Evolutionary conservation across 2,329 filamentous ascomycete genomes (phyloP).

Genomic region (Nemania diffusa): DNA sequence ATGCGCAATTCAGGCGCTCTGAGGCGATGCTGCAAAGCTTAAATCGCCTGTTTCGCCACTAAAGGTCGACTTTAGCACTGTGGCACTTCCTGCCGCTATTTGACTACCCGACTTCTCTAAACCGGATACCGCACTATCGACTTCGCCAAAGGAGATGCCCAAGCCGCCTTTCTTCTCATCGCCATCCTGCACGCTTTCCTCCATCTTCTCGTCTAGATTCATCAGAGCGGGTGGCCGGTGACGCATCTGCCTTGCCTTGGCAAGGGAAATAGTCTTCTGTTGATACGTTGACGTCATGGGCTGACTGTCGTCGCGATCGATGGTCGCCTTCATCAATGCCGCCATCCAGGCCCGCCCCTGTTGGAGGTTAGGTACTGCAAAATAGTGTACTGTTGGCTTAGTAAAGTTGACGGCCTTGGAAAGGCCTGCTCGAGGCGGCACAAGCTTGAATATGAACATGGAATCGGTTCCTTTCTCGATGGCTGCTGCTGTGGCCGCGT

Average conservation of each 20-base stretch:
- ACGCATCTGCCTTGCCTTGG: constrained; percentile 86
- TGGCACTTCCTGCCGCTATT: constrained; percentile 49
- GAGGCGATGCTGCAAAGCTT: constrained; percentile 42
- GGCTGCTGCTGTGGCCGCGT: constrained; percentile 51
- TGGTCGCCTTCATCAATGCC: constrained; percentile 97
- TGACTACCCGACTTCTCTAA: constrained; percentile 51
- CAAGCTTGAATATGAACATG: constrained; percentile 98
- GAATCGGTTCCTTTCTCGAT: constrained; percentile 67
- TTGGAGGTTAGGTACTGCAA: constrained; percentile 90
- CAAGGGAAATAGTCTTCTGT: constrained; percentile 93
- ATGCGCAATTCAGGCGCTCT: constrained; percentile 44
- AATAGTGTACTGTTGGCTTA: constrained; percentile 96
- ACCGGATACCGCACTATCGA: constrained; percentile 53
- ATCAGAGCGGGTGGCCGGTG: constrained; percentile 91
- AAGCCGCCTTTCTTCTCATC: constrained; percentile 51
- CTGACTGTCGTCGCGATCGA: constrained; percentile 85
- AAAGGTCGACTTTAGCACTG: constrained; percentile 47
- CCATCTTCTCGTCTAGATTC: constrained; percentile 67
- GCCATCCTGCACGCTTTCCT: constrained; percentile 44
- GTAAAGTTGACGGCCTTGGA: constrained; percentile 96
- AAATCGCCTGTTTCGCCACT: constrained; percentile 48
- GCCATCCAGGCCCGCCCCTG: constrained; percentile 97
- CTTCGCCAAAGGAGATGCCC: constrained; percentile 53
- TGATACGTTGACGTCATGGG: constrained; percentile 92
- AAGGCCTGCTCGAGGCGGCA: constrained; percentile 87